Evolutionary conservation across 192 early-diverging fungal genomes (phyloP).

Genomic region (Podila epigama): DNA sequence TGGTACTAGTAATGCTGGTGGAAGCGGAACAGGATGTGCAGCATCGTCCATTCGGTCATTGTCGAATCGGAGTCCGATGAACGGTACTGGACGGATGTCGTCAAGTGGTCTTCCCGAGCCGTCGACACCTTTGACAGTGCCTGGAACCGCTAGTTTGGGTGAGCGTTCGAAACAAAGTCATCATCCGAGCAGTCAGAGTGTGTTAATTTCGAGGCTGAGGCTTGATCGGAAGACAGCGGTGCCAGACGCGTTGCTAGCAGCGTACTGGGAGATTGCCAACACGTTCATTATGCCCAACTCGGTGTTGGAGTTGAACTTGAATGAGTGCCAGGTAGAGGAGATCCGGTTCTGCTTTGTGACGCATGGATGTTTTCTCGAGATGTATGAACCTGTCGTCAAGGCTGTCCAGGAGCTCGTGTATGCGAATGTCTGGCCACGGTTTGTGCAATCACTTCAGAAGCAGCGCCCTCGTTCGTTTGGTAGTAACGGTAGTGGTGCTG

Average conservation of each 20-base stretch:
- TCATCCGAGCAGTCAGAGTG: background rate
- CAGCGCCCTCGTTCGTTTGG: too few relatives aligned
- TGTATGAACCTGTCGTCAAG: conserved; percentile 36
- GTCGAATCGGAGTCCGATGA: too few relatives aligned
- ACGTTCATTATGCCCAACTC: conserved; percentile 39
- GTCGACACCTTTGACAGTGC: too few relatives aligned
- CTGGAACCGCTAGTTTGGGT: too few relatives aligned
- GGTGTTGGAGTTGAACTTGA: conserved; percentile 21
- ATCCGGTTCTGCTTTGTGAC: conserved; percentile 18
- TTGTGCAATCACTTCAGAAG: conserved; percentile 26
- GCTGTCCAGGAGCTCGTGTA: conserved; percentile 40
- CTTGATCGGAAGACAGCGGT: conserved; percentile 16
- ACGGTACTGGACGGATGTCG: too few relatives aligned
- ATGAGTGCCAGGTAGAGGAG: conserved; percentile 1
- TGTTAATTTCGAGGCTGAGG: background rate
- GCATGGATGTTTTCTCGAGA: conserved; percentile 24
- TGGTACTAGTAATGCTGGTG: too few relatives aligned
- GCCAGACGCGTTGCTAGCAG: conserved; percentile 16
- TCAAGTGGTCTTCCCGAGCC: too few relatives aligned
- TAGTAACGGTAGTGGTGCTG: too few relatives aligned
- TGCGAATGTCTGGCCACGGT: conserved; percentile 41
- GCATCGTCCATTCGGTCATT: too few relatives aligned
- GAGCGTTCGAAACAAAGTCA: too few relatives aligned
- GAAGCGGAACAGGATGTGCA: too few relatives aligned
- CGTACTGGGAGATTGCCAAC: conserved; percentile 38